Percentiles rank a stretch among this genome's conserved stretches.
Conservation (phyloP, 1,284 basidiomycete genomes). For the Microbotryum lychnidis-dioicae region DNA sequence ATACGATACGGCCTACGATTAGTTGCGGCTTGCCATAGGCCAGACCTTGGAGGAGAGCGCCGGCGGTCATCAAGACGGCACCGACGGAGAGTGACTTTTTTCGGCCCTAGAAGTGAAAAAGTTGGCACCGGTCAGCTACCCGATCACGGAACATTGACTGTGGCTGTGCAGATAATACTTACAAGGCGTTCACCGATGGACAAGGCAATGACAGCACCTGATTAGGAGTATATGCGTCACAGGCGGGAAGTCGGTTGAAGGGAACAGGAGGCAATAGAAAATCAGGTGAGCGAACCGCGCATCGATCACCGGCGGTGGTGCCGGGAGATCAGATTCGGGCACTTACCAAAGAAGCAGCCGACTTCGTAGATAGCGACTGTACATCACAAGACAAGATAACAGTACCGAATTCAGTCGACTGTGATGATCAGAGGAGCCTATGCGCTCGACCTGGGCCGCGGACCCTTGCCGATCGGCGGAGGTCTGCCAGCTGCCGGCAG, state of each 20-base stretch:
- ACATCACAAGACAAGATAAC: not conserved
- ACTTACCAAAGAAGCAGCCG: slow-evolving; percentile 36
- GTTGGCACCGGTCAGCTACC: not conserved
- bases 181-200: slow-evolving; percentile 36
- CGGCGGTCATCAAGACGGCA: slow-evolving; percentile 36
- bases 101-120: slow-evolving; percentile 18
- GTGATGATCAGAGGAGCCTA: too few species aligned
- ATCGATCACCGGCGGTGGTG: not conserved
- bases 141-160: not conserved
- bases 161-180: not conserved
- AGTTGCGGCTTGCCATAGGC: slow-evolving; percentile 32
- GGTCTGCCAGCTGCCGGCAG: too few species aligned
- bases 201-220: slow-evolving; percentile 30
- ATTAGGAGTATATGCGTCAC: too few species aligned
- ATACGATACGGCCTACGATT: slow-evolving; percentile 32
- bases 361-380: slow-evolving; percentile 38
- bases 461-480: too few species aligned
- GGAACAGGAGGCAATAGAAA: too few species aligned
- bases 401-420: too few species aligned
- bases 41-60: slow-evolving; percentile 35
- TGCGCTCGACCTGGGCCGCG: too few species aligned
- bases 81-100: slow-evolving; percentile 35
- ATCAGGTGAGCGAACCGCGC: too few species aligned
- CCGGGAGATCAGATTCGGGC: not conserved
- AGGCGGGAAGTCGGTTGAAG: not conserved